These are phyloP conservation scores for Picea engelmannii DNA, from an alignment of 83 land plant genomes.

Conservation along the genomic window DNA sequence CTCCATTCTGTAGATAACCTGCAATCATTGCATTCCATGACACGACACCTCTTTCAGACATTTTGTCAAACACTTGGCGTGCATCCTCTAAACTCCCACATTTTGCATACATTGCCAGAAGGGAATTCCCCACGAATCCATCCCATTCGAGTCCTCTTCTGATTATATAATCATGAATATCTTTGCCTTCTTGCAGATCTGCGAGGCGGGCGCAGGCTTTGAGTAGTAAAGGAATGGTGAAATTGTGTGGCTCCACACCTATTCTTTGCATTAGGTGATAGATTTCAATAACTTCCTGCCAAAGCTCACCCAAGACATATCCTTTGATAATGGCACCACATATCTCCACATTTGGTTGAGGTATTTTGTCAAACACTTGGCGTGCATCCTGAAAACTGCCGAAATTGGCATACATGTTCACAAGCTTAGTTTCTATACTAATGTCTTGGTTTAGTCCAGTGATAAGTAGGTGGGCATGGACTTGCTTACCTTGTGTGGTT, in stretches of 20 bases:
- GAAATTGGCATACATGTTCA: constrained; percentile 21
- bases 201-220: constrained; percentile 27
- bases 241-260: constrained; percentile 22
- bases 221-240: constrained; percentile 27
- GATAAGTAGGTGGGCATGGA: too few relatives aligned
- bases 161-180: constrained; percentile 13
- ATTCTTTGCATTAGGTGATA: constrained; percentile 8
- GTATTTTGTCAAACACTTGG: constrained; percentile 2
- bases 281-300: constrained; percentile 22
- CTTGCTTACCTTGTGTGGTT: too few relatives aligned
- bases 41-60: constrained; percentile 21
- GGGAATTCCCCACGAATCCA: constrained; percentile 21
- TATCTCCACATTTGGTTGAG: constrained; percentile 7
- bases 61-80: constrained; percentile 26
- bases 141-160: constrained; percentile 18
- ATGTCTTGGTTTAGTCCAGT: neutral
- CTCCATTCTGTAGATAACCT: constrained; percentile 16
- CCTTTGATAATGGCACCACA: constrained; percentile 33
- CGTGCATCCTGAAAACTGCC: constrained; percentile 14
- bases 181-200: constrained; percentile 15
- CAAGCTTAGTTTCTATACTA: constrained; percentile 14
- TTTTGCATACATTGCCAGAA: constrained; percentile 30
- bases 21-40: constrained; percentile 32
- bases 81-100: constrained; percentile 19
- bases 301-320: constrained; percentile 12